phyloP scores from a whole-genome alignment of 805 yeast species.

The Clavispora santaluciae region DNA sequence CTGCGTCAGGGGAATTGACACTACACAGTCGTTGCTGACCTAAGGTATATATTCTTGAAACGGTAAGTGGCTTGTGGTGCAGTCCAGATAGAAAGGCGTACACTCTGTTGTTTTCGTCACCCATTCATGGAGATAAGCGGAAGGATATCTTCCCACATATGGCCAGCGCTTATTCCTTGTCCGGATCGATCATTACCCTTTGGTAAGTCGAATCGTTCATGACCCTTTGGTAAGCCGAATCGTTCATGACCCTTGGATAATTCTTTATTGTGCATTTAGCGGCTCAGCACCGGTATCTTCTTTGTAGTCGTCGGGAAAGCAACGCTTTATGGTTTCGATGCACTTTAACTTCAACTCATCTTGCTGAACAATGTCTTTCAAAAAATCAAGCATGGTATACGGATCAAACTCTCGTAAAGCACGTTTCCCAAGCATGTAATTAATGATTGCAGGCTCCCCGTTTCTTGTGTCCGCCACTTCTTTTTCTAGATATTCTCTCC shows the following conservation, averaged over 20 bases:
- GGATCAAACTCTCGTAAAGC: conserved; percentile 31
- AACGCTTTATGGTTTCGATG: background rate
- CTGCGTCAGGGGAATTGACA: too few relatives aligned
- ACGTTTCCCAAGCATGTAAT: conserved; percentile 30
- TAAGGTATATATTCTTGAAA: too few relatives aligned
- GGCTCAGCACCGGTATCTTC: background rate
- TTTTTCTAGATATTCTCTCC: conserved; percentile 25
- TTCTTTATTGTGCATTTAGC: too few relatives aligned
- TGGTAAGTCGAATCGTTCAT: background rate
- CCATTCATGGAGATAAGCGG: too few relatives aligned
- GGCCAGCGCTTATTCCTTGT: background rate
- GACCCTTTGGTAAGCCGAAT: background rate
- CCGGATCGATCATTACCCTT: background rate
- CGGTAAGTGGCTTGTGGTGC: too few relatives aligned
- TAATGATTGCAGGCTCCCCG: conserved; percentile 11
- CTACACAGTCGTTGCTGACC: too few relatives aligned
- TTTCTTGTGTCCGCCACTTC: conserved; percentile 12
- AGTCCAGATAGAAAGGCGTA: too few relatives aligned
- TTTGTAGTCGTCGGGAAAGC: background rate
- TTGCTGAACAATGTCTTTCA: conserved; percentile 5
- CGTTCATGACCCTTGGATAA: background rate
- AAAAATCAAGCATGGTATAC: conserved; percentile 19
- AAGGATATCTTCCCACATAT: background rate
- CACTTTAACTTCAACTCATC: background rate
- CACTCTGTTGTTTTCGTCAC: too few relatives aligned